Conservation (phyloP, 2,329 filamentous ascomycete genomes). For the Talaromyces verruculosus region DNA sequence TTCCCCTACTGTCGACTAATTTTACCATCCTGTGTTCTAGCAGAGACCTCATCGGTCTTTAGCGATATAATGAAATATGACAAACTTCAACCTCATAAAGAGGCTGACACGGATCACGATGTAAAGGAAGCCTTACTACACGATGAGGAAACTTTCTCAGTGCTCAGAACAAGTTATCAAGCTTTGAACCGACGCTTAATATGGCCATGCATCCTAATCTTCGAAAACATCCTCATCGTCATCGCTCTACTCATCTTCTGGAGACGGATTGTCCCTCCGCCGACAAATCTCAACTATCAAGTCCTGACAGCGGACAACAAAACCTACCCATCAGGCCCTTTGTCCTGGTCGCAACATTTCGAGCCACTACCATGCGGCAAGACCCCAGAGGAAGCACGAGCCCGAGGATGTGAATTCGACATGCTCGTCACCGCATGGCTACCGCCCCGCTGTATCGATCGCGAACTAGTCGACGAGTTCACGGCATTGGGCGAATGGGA, state of each 20-base stretch:
- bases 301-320: neutral
- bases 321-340: neutral
- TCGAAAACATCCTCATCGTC: neutral
- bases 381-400: conserved; percentile 23
- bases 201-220: neutral
- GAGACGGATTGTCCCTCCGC: neutral
- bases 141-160: neutral
- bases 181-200: neutral
- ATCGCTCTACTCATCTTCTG: neutral
- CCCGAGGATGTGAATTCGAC: conserved; percentile 29
- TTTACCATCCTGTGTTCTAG: neutral
- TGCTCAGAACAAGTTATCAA: neutral
- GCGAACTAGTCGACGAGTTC: conserved; percentile 25
- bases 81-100: neutral
- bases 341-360: neutral
- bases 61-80: neutral
- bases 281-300: neutral
- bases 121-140: neutral
- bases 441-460: conserved; percentile 29
- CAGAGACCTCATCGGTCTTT: neutral
- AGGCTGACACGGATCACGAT: neutral
- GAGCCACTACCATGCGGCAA: neutral
- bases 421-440: conserved; percentile 30
- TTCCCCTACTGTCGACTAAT: neutral
- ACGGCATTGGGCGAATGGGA: conserved; percentile 19